Evolutionary conservation across 441 rosid genomes (phyloP).

Genomic region (Populus tomentosa): DNA sequence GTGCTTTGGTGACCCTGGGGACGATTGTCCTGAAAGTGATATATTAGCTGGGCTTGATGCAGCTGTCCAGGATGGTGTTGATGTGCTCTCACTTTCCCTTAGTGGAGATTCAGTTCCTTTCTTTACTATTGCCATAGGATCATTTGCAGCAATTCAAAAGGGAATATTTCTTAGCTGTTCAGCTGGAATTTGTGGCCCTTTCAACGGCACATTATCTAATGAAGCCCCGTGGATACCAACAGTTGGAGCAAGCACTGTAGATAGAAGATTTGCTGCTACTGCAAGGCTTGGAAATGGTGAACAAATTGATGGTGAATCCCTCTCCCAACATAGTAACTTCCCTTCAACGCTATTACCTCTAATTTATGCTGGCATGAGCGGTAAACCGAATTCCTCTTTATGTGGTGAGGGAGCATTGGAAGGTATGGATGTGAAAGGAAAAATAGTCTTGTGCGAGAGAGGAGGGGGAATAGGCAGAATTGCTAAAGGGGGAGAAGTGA

Average conservation of each 20-base stretch:
- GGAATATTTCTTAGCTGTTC: slow-evolving; percentile 44
- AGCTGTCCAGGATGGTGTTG: slow-evolving; percentile 27
- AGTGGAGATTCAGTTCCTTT: slow-evolving; percentile 29
- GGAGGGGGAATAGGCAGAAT: slow-evolving; percentile 33
- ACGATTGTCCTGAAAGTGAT: slow-evolving; percentile 27
- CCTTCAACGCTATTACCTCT: slow-evolving; percentile 27
- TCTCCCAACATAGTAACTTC: slow-evolving; percentile 32
- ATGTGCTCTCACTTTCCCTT: background rate
- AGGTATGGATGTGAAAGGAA: slow-evolving; percentile 30
- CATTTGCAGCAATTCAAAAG: slow-evolving; percentile 41
- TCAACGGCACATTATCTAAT: slow-evolving; percentile 25
- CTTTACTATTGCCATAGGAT: slow-evolving; percentile 27
- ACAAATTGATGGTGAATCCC: slow-evolving; percentile 33
- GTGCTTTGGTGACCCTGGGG: slow-evolving; percentile 22
- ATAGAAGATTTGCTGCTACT: slow-evolving; percentile 31
- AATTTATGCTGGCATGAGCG: slow-evolving; percentile 31
- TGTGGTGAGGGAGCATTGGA: slow-evolving; percentile 33
- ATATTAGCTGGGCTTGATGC: slow-evolving; percentile 27
- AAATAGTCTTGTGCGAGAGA: slow-evolving; percentile 27
- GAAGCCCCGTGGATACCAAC: slow-evolving; percentile 58
- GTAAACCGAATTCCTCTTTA: slow-evolving; percentile 25
- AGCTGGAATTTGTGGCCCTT: slow-evolving; percentile 45
- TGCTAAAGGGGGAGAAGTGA: slow-evolving; percentile 31
- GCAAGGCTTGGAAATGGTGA: slow-evolving; percentile 41
- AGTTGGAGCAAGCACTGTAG: slow-evolving; percentile 49